Percentiles rank a stretch among this genome's conserved stretches.
Evolutionary conservation across 352 stramenopile species (phyloP).

Genomic region (Phytophthora pini): DNA sequence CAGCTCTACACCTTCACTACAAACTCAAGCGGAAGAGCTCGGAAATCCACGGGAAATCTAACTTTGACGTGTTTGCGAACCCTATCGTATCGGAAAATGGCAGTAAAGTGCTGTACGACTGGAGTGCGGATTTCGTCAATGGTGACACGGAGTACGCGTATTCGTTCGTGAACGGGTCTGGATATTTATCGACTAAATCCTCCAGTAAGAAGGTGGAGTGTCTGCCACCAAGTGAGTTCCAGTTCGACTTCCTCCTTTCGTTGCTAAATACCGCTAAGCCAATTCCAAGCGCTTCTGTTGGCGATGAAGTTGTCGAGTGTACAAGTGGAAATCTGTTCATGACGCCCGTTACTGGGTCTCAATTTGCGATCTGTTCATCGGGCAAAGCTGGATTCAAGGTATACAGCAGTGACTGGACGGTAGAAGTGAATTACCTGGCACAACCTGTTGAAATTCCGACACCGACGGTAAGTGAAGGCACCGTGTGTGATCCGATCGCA

Average conservation of each 20-base stretch:
- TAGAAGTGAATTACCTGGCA: slow-evolving; percentile 33
- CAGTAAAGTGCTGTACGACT: slow-evolving; percentile 26
- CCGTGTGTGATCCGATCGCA: slow-evolving; percentile 4
- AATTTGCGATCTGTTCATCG: slow-evolving; percentile 36
- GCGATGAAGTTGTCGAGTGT: slow-evolving; percentile 20
- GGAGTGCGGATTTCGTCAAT: slow-evolving; percentile 20
- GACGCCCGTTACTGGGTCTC: slow-evolving; percentile 28
- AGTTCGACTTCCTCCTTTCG: slow-evolving; percentile 12
- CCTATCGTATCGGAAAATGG: slow-evolving; percentile 10
- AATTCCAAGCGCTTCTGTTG: slow-evolving; percentile 16
- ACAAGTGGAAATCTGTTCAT: slow-evolving; percentile 27
- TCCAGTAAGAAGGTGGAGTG: not conserved
- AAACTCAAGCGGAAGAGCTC: slow-evolving; percentile 24
- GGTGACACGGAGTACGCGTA: slow-evolving; percentile 21
- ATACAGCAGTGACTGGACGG: slow-evolving; percentile 33
- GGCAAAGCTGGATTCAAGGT: slow-evolving; percentile 28
- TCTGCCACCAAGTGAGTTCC: not conserved
- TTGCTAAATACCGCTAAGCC: slow-evolving; percentile 15
- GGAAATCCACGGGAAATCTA: slow-evolving; percentile 23
- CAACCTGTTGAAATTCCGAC: slow-evolving; percentile 5
- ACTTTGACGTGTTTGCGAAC: slow-evolving; percentile 38
- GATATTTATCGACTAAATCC: too few species aligned
- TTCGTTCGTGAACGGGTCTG: slow-evolving; percentile 16
- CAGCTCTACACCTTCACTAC: slow-evolving; percentile 23
- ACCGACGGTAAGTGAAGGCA: slow-evolving; percentile 4